Conservation (phyloP, 352 stramenopile species). For the Thalassiosira mediterranea region DNA sequence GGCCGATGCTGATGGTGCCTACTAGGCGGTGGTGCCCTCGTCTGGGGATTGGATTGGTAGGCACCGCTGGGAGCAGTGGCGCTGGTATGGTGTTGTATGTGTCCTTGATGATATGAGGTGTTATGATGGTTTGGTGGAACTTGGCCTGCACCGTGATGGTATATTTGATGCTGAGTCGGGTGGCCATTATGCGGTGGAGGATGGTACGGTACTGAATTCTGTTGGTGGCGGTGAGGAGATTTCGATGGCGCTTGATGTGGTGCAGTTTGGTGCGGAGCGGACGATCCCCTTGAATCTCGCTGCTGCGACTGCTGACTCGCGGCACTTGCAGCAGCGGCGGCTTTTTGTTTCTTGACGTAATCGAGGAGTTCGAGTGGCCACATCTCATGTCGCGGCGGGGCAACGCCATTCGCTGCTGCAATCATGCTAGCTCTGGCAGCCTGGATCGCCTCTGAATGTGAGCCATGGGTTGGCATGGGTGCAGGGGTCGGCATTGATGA, state of each 20-base stretch:
- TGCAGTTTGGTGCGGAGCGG: background rate
- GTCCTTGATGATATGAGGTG: constrained; percentile 6
- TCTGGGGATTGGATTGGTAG: constrained; percentile 25
- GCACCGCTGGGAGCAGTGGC: constrained; percentile 8
- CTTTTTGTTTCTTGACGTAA: constrained; percentile 59
- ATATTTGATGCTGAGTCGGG: constrained; percentile 25
- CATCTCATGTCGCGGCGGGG: constrained; percentile 66
- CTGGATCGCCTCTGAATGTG: constrained; percentile 75
- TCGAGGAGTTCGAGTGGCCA: constrained; percentile 81
- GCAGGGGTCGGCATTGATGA: constrained; percentile 26
- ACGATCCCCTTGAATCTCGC: constrained; percentile 7
- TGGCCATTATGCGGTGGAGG: constrained; percentile 20
- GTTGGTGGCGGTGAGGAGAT: constrained; percentile 16
- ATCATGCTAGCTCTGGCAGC: constrained; percentile 37
- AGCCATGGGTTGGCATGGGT: constrained; percentile 58
- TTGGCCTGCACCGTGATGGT: constrained; percentile 12
- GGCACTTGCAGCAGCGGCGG: too few species aligned
- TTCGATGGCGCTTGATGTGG: constrained; percentile 10
- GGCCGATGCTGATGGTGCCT: constrained; percentile 9
- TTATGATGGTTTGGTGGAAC: constrained; percentile 16
- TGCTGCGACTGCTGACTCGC: constrained; percentile 6
- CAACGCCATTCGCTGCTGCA: constrained; percentile 31
- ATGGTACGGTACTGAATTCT: constrained; percentile 24
- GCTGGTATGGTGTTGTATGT: background rate
- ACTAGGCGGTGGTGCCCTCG: background rate